phyloP scores from a whole-genome alignment of 148 eudicot species.

The Fagopyrum homotropicum region DNA sequence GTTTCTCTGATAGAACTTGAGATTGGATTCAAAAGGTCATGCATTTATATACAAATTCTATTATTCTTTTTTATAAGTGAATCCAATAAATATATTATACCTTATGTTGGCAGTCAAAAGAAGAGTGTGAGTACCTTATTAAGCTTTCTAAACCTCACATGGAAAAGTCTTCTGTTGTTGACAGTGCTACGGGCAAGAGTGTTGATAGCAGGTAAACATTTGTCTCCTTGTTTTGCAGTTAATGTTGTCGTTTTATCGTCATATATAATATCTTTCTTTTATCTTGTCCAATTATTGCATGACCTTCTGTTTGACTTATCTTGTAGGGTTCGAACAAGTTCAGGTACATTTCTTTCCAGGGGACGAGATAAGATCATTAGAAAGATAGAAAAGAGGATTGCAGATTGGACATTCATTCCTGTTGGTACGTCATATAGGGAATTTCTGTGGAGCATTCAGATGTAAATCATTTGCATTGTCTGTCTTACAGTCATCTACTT shows the following conservation, averaged over 20 bases:
- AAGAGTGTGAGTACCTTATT: slow-evolving; percentile 87
- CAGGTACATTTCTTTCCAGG: slow-evolving; percentile 20
- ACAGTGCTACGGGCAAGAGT: slow-evolving; percentile 70
- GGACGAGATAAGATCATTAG: slow-evolving; percentile 19
- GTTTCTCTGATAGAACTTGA: neutral
- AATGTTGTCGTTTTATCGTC: neutral
- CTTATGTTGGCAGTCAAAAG: slow-evolving; percentile 44
- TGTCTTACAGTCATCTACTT: neutral
- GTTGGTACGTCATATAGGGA: slow-evolving; percentile 13
- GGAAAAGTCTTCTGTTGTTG: slow-evolving; percentile 87
- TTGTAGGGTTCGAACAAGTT: slow-evolving; percentile 23
- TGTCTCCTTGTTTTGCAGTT: slow-evolving; percentile 12
- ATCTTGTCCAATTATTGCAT: neutral
- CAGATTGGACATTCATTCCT: slow-evolving; percentile 20
- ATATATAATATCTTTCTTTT: neutral
- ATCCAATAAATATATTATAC: neutral
- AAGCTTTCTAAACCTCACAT: slow-evolving; percentile 80
- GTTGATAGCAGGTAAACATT: slow-evolving; percentile 65
- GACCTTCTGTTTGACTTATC: neutral
- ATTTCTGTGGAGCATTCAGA: neutral
- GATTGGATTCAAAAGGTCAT: neutral
- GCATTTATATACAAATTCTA: neutral
- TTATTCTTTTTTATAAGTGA: neutral
- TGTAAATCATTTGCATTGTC: neutral
- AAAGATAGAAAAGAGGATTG: slow-evolving; percentile 21